Base-by-base conservation (phyloP, 2,329 filamentous ascomycete species). In the Parafenestella ontariensis region DNA sequence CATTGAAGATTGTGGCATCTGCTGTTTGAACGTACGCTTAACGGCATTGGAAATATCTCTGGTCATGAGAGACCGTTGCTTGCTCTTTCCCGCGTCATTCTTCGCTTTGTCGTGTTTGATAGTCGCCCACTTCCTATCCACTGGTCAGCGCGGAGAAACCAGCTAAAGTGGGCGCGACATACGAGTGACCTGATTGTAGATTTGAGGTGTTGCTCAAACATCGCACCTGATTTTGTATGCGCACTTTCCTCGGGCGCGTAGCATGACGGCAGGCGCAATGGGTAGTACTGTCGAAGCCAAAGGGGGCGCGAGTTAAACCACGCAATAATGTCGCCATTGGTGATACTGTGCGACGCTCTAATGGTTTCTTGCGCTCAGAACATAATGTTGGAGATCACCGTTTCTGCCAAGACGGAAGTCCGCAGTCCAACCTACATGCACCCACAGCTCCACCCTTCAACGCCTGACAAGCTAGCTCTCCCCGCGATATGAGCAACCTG, bases 71-170 rank as follows among this genome's bases (percentile, higher is more conserved):
- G 83, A 85, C 26, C 92, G 88, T 64, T 88, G 83, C 39, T 83
- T 84, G 76, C 87, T 91, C 77, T 93, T 96, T 65, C 88, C 88
- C 54, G 83, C 84, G 75, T 99, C 95, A 53, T 88, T 89, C 58
- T 89, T 91, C 46, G 89, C 92, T 77, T 99, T 99, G 76, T 95
- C 92, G 76, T 98, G 95, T 72, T 89, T 91, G 78, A 97, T 98
- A 70, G 95, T 96, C 53, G 92, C 92, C 95, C 95, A 99, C 74
- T 92, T 90, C 76, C 89, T 96, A 20, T 18, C 7, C 4, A 34
- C 5, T 4, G 9, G 13, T 34, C 15, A 34, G 31, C 31, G 15
- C 5, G 31, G 8, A 8, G 10, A 4, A n/a, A 17, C 8, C 15
- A 34, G n/a, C 31, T 34, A 15, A 34, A 34, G 10, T 8, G 36